Conservation (phyloP, 2,329 filamentous ascomycete species). For the Fusarium sp. region DNA sequence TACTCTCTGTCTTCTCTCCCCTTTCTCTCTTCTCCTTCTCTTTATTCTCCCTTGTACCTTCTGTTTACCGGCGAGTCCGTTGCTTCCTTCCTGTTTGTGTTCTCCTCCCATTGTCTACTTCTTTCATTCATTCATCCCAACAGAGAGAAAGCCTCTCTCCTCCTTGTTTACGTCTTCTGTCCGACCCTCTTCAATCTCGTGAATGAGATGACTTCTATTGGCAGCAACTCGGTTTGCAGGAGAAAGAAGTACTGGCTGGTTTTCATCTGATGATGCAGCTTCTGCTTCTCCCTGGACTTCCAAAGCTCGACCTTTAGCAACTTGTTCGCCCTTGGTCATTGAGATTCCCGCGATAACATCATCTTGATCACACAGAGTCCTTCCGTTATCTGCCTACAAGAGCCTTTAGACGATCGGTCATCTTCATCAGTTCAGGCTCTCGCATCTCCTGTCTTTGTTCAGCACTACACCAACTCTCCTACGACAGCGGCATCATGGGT, state of each 20-base stretch:
- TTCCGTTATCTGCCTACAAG: neutral
- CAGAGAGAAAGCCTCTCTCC: constrained; percentile 8
- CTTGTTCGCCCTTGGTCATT: neutral
- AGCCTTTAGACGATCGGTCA: neutral
- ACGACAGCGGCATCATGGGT: constrained; percentile 49
- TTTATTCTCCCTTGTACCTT: constrained; percentile 3
- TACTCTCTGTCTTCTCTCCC: constrained; percentile 20
- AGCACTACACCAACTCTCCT: neutral
- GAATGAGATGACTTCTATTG: constrained; percentile 14
- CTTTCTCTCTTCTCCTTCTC: neutral
- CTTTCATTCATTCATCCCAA: constrained; percentile 16
- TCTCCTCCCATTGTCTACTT: neutral
- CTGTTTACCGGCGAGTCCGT: neutral
- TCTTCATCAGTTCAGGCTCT: neutral
- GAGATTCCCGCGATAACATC: neutral
- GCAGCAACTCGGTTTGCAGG: constrained; percentile 1
- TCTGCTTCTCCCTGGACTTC: constrained; percentile 5
- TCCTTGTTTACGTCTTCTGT: constrained; percentile 29
- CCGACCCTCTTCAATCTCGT: neutral
- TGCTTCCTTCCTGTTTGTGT: constrained; percentile 10
- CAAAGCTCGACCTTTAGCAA: constrained; percentile 6
- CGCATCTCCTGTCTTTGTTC: neutral
- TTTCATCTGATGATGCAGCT: constrained; percentile 1
- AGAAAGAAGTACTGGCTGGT: constrained; percentile 2
- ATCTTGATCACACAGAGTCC: constrained; percentile 1